Conservation (phyloP, 148 eudicot species). For the Vaccinium myrtillus region DNA sequence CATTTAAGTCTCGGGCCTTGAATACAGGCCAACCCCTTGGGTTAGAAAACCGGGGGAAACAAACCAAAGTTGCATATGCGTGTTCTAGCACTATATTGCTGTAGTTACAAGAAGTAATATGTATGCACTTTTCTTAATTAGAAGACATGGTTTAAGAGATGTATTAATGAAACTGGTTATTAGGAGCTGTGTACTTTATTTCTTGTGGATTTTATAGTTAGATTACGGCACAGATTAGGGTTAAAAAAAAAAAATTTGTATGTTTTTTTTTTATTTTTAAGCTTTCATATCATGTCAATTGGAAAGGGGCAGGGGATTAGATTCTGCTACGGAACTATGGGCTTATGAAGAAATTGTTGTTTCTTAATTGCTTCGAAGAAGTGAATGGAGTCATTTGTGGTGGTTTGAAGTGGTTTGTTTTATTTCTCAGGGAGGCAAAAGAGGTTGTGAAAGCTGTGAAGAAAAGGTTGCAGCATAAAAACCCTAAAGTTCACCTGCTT, state of each 20-base stretch:
- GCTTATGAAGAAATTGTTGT: background rate
- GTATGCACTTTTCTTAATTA: background rate
- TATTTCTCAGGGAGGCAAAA: conserved; percentile 66
- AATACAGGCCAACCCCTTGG: too few species aligned
- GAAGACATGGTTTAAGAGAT: background rate
- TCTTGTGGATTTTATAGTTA: background rate
- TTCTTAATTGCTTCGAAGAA: background rate
- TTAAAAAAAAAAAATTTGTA: background rate
- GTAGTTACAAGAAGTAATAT: background rate
- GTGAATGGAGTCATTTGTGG: background rate
- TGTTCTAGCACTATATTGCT: background rate
- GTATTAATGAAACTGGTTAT: background rate
- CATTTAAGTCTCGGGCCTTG: too few species aligned
- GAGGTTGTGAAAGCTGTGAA: conserved; percentile 81
- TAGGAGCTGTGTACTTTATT: background rate
- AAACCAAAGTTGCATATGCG: background rate
- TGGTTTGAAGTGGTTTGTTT: conserved; percentile 8
- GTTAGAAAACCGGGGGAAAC: background rate
- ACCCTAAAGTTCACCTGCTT: conserved; percentile 83
- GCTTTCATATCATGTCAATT: background rate
- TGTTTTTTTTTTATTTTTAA: background rate
- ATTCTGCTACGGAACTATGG: background rate
- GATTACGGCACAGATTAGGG: background rate
- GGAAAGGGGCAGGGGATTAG: background rate
- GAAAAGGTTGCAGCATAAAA: conserved; percentile 88